A percentile compares a stretch with the other conserved stretches of the same genome.
phyloP scores from a whole-genome alignment of 1,284 basidiomycete genomes.

The Amylostereum areolatum region DNA sequence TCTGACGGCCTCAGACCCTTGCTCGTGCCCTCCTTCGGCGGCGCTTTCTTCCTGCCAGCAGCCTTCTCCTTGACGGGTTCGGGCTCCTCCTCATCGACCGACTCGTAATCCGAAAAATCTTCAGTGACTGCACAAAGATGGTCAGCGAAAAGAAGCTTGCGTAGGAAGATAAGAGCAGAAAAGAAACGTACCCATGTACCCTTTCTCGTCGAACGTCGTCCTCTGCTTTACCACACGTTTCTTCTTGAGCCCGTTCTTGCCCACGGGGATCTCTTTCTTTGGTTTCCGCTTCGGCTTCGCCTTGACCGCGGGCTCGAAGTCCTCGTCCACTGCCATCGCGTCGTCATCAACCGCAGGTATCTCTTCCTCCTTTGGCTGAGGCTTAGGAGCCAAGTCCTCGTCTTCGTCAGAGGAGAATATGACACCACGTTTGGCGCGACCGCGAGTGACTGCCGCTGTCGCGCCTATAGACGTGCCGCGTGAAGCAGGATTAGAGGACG shows the following conservation, averaged over 20 bases:
- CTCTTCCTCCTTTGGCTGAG: slow-evolving; percentile 19
- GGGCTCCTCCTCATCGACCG: slow-evolving; percentile 55
- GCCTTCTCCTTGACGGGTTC: slow-evolving; percentile 17
- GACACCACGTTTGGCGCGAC: slow-evolving; percentile 36
- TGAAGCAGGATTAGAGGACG: slow-evolving; percentile 3
- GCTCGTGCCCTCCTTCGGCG: slow-evolving; percentile 12
- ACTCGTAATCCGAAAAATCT: slow-evolving; percentile 77
- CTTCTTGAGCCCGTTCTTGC: slow-evolving; percentile 70
- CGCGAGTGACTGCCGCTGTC: slow-evolving; percentile 13
- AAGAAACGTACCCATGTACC: slow-evolving; percentile 56
- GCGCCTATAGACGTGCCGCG: slow-evolving; percentile 11
- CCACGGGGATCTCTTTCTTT: slow-evolving; percentile 61
- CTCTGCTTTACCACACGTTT: slow-evolving; percentile 54
- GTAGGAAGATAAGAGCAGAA: not conserved
- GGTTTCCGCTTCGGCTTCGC: slow-evolving; percentile 46
- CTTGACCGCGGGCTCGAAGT: slow-evolving; percentile 23
- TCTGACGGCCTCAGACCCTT: too few relatives aligned
- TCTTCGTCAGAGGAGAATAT: slow-evolving; percentile 57
- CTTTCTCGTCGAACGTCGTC: slow-evolving; percentile 52
- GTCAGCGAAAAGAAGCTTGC: slow-evolving; percentile 3
- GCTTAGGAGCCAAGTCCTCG: slow-evolving; percentile 21
- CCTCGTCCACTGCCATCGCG: slow-evolving; percentile 28
- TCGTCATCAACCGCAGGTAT: slow-evolving; percentile 22
- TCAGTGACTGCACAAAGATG: slow-evolving; percentile 46
- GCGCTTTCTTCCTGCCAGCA: slow-evolving; percentile 7